These are phyloP conservation scores for Termitomyces sp. DNA, from an alignment of 1,284 basidiomycete genomes.

Conservation along the genomic window DNA sequence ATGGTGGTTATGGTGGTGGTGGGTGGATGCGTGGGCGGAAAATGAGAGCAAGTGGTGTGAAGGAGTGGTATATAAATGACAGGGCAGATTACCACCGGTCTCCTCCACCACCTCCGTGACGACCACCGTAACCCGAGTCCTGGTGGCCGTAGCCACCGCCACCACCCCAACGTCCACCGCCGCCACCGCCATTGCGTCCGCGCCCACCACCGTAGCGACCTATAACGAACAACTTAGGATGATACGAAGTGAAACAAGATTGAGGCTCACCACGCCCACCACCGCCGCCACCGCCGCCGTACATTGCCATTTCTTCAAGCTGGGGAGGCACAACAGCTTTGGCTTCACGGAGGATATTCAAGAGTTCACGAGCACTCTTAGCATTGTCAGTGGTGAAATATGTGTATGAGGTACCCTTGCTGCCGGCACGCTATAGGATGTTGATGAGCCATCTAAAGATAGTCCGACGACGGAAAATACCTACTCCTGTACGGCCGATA, in stretches of 20 bases:
- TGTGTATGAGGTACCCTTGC: slow-evolving; percentile 89
- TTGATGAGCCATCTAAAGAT: slow-evolving; percentile 1
- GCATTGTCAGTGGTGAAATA: slow-evolving; percentile 97
- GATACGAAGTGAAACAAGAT: not conserved
- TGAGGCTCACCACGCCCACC: slow-evolving; percentile 60
- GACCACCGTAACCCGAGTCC: slow-evolving; percentile 32
- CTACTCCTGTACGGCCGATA: slow-evolving; percentile 84
- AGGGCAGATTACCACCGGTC: slow-evolving; percentile 33
- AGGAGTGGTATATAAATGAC: not conserved
- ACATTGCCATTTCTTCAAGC: slow-evolving; percentile 90
- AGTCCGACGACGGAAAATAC: slow-evolving; percentile 19
- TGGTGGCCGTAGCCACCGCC: slow-evolving; percentile 36
- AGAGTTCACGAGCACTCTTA: slow-evolving; percentile 89
- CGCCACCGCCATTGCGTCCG: slow-evolving; percentile 42
- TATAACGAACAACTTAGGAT: slow-evolving; percentile 23
- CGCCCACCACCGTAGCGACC: slow-evolving; percentile 57
- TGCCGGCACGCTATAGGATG: slow-evolving; percentile 68
- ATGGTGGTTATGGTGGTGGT: not conserved
- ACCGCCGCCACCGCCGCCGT: slow-evolving; percentile 58
- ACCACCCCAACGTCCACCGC: slow-evolving; percentile 36
- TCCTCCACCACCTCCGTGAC: slow-evolving; percentile 32
- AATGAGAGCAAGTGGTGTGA: not conserved
- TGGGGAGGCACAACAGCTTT: slow-evolving; percentile 87
- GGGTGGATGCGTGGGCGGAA: not conserved
- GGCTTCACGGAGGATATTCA: slow-evolving; percentile 86